Evolutionary conservation across 495 filamentous ascomycete genomes (phyloP).

Genomic region (Lasiosphaeris hirsuta): DNA sequence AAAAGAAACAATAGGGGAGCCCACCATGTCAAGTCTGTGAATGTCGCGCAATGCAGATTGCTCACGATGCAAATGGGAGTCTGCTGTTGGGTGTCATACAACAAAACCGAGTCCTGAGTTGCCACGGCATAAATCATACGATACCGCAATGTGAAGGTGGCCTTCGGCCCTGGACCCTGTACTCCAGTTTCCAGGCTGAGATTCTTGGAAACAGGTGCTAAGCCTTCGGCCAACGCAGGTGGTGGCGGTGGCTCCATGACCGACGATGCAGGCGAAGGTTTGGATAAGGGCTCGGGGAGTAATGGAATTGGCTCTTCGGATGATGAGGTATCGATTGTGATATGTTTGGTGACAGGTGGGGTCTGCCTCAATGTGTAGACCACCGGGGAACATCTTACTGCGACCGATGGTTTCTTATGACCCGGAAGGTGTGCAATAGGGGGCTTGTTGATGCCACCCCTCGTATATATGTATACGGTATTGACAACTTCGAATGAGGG

Average conservation of each 20-base stretch:
- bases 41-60: slow-evolving; percentile 95
- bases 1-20: slow-evolving; percentile 20
- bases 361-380: slow-evolving; percentile 76
- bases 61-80: slow-evolving; percentile 89
- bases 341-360: slow-evolving; percentile 70
- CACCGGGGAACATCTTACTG: slow-evolving; percentile 88
- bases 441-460: slow-evolving; percentile 94
- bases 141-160: slow-evolving; percentile 83
- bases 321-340: slow-evolving; percentile 91
- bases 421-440: slow-evolving; percentile 97
- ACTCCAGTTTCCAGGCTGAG: slow-evolving; percentile 53
- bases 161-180: slow-evolving; percentile 52
- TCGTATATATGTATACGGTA: slow-evolving; percentile 96
- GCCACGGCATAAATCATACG: slow-evolving; percentile 96
- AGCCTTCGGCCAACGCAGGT: slow-evolving; percentile 44
- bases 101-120: slow-evolving; percentile 90
- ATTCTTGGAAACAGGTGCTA: slow-evolving; percentile 41
- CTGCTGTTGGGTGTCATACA: slow-evolving; percentile 97
- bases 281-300: slow-evolving; percentile 76
- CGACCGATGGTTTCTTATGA: slow-evolving; percentile 97
- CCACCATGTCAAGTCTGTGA: slow-evolving; percentile 95
- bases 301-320: slow-evolving; percentile 77
- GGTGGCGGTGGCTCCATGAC: slow-evolving; percentile 84
- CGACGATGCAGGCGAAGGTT: slow-evolving; percentile 50
- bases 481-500: slow-evolving; percentile 83